These are phyloP conservation scores for Mallotus japonicus DNA, from an alignment of 441 rosid genomes.

Conservation along the genomic window DNA sequence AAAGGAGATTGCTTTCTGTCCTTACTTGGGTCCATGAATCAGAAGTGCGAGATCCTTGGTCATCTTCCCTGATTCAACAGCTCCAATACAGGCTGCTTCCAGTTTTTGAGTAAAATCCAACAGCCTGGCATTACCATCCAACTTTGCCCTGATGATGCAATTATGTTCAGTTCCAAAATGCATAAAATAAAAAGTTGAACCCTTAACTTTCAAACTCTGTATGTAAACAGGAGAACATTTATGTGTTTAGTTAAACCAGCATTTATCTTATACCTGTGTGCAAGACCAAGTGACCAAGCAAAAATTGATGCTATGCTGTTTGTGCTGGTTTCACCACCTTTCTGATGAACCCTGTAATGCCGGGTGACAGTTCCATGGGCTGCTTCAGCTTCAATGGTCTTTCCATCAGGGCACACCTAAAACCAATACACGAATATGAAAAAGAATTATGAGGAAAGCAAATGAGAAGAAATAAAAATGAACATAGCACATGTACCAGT, in stretches of 20 bases:
- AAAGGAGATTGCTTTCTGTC: neutral
- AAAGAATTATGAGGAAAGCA: neutral
- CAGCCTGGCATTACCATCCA: conserved; percentile 61
- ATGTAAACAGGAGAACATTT: neutral
- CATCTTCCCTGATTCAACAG: conserved; percentile 92
- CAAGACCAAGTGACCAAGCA: conserved; percentile 94
- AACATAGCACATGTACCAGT: conserved; percentile 46
- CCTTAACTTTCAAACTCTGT: neutral
- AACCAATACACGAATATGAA: neutral
- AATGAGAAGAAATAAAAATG: conserved; percentile 1
- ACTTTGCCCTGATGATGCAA: conserved; percentile 65
- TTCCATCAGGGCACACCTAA: conserved; percentile 92
- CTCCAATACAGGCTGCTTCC: conserved; percentile 71
- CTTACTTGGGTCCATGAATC: conserved; percentile 74
- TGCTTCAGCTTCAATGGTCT: conserved; percentile 90
- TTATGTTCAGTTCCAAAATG: neutral
- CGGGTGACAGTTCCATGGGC: conserved; percentile 97
- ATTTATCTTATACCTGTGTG: conserved; percentile 55
- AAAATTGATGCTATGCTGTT: conserved; percentile 97
- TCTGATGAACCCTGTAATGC: conserved; percentile 84
- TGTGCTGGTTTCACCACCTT: conserved; percentile 94
- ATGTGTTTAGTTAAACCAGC: neutral
- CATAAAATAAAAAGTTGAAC: neutral
- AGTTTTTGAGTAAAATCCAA: conserved; percentile 67
- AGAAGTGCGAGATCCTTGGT: conserved; percentile 95